Percentiles rank a stretch among this genome's conserved stretches.
phyloP scores from a whole-genome alignment of 108 stramenopile species.

The Cyclostephanos invisitatus region DNA sequence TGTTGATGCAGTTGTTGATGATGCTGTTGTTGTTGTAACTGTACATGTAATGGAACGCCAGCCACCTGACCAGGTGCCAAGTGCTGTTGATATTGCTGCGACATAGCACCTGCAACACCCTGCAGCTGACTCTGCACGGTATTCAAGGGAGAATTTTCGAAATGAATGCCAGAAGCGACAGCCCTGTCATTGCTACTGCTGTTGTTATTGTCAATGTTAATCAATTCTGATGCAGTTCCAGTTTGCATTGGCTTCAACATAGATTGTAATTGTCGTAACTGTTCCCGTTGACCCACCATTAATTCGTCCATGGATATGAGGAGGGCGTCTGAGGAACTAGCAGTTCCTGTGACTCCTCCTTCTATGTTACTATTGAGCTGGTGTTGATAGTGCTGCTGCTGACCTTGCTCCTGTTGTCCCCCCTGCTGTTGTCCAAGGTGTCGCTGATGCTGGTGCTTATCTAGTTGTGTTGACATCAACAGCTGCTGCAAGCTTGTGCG shows the following conservation, averaged over 20 bases:
- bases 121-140: not conserved
- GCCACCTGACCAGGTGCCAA: not conserved
- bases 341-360: not conserved
- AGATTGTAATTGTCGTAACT: constrained; percentile 30
- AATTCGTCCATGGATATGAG: constrained; percentile 26
- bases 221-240: not conserved
- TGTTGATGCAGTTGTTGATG: constrained; percentile 17
- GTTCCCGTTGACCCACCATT: constrained; percentile 34
- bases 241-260: constrained; percentile 18
- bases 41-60: not conserved
- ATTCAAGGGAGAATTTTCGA: not conserved
- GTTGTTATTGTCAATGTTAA: not conserved
- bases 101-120: not conserved
- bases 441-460: constrained; percentile 5
- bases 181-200: not conserved
- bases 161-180: constrained; percentile 1
- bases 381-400: not conserved
- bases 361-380: not conserved
- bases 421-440: not conserved
- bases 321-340: not conserved
- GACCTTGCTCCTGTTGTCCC: no score
- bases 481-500: constrained; percentile 30
- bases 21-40: constrained; percentile 14
- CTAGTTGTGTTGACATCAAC: constrained; percentile 6
- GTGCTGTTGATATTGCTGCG: not conserved